Percentiles rank a stretch among this genome's conserved stretches.
Conservation (phyloP, 2,329 filamentous ascomycete species). For the Furcasterigmium furcatum region DNA sequence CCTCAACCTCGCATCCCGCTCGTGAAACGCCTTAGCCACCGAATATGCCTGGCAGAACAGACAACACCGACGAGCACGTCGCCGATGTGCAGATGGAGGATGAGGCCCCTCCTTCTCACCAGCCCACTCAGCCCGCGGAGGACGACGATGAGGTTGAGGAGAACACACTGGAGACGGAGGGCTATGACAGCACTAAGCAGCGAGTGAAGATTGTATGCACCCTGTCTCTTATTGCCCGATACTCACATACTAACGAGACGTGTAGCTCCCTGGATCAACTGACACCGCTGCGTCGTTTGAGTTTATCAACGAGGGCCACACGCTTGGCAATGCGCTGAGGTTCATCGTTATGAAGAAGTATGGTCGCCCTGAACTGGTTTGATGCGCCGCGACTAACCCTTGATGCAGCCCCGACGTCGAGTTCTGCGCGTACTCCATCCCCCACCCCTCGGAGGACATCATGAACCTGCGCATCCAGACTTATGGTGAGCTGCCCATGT, state of each 20-base stretch:
- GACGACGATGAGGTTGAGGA: slow-evolving; percentile 24
- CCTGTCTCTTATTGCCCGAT: not conserved
- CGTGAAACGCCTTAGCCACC: not conserved
- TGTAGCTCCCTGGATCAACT: slow-evolving; percentile 78
- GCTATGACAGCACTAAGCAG: slow-evolving; percentile 49
- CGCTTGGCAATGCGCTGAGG: slow-evolving; percentile 86
- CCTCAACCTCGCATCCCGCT: not conserved
- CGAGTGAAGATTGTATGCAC: slow-evolving; percentile 58
- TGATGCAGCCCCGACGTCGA: slow-evolving; percentile 80
- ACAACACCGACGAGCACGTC: slow-evolving; percentile 42
- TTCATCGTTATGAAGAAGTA: slow-evolving; percentile 99
- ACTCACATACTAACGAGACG: slow-evolving; percentile 1
- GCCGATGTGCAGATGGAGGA: slow-evolving; percentile 30
- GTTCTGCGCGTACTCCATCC: slow-evolving; percentile 97
- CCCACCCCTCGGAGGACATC: slow-evolving; percentile 90
- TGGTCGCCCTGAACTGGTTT: not conserved
- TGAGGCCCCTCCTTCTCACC: slow-evolving; percentile 27
- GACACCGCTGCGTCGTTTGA: slow-evolving; percentile 93
- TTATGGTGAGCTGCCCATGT: slow-evolving; percentile 63
- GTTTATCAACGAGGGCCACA: slow-evolving; percentile 91
- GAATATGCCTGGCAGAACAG: slow-evolving; percentile 38
- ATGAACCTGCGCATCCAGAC: slow-evolving; percentile 99
- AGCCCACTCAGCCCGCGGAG: slow-evolving; percentile 23
- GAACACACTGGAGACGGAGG: slow-evolving; percentile 38
- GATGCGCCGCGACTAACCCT: slow-evolving; percentile 1